Conservation (phyloP, 805 yeast species). For the Wickerhamiella musiphila region DNA sequence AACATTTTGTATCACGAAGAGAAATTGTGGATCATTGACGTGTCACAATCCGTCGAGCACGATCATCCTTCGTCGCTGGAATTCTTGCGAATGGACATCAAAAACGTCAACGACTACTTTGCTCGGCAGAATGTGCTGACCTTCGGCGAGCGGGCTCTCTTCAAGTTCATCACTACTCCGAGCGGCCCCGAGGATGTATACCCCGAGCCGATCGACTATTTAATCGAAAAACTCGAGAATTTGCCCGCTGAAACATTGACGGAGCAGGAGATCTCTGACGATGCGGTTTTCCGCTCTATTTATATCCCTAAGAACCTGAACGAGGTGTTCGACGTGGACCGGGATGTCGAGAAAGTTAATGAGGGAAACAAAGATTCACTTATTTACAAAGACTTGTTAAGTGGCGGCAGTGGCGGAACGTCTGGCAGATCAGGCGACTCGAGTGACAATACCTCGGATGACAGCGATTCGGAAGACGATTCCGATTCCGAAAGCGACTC, state of each 20-base stretch:
- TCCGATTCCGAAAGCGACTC: constrained; percentile 19
- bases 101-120: constrained; percentile 83
- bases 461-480: constrained; percentile 14
- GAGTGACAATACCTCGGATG: constrained; percentile 1
- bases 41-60: constrained; percentile 93
- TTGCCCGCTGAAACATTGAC: constrained; percentile 17
- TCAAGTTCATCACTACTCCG: constrained; percentile 42
- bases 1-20: constrained; percentile 68
- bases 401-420: constrained; percentile 12
- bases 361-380: constrained; percentile 34
- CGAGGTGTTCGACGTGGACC: constrained; percentile 37
- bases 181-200: constrained; percentile 23
- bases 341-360: constrained; percentile 42
- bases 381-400: constrained; percentile 25
- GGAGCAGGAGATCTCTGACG: constrained; percentile 42
- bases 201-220: constrained; percentile 20
- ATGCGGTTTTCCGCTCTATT: constrained; percentile 73
- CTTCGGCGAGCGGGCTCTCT: constrained; percentile 66
- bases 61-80: constrained; percentile 95
- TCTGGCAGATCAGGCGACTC: not conserved
- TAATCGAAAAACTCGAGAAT: constrained; percentile 13
- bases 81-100: constrained; percentile 92
- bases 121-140: constrained; percentile 54
- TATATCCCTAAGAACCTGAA: constrained; percentile 55
- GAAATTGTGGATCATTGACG: constrained; percentile 77